Evolutionary conservation across 306 rosid genomes (phyloP).

Genomic region (Trifolium pratense): DNA sequence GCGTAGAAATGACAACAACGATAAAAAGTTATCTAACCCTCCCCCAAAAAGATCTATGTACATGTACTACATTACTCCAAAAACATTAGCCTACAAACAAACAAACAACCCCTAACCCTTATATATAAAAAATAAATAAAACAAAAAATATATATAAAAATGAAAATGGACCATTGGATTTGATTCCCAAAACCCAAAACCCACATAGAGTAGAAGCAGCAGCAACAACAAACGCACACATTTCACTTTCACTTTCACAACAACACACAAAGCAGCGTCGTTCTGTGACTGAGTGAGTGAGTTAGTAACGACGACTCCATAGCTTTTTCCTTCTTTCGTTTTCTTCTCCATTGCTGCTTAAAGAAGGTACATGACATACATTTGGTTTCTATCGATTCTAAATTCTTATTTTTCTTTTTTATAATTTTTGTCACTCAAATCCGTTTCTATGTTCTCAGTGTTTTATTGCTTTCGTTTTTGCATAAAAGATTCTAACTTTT

Average conservation of each 20-base stretch:
- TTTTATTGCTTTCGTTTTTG: background rate
- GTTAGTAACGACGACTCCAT: too few species aligned
- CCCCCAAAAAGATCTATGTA: too few species aligned
- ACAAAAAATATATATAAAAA: too few species aligned
- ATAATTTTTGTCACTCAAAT: background rate
- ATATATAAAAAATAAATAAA: background rate
- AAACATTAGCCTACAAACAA: too few species aligned
- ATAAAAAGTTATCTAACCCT: too few species aligned
- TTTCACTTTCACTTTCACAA: background rate
- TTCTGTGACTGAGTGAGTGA: too few species aligned
- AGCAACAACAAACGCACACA: background rate
- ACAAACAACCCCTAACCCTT: background rate
- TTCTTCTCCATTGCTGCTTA: background rate
- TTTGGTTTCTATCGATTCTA: background rate
- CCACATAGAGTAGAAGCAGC: background rate
- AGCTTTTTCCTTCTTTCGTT: too few species aligned
- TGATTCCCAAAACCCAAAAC: slow-evolving; percentile 21
- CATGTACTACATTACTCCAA: too few species aligned
- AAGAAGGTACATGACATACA: background rate
- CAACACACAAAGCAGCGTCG: too few species aligned
- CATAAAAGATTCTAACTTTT: background rate
- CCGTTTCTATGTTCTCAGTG: background rate
- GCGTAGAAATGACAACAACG: too few species aligned
- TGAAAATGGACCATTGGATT: slow-evolving; percentile 1
- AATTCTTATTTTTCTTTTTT: background rate